Conservation (phyloP, 495 filamentous ascomycete genomes). For the Penicillium alfredii region DNA sequence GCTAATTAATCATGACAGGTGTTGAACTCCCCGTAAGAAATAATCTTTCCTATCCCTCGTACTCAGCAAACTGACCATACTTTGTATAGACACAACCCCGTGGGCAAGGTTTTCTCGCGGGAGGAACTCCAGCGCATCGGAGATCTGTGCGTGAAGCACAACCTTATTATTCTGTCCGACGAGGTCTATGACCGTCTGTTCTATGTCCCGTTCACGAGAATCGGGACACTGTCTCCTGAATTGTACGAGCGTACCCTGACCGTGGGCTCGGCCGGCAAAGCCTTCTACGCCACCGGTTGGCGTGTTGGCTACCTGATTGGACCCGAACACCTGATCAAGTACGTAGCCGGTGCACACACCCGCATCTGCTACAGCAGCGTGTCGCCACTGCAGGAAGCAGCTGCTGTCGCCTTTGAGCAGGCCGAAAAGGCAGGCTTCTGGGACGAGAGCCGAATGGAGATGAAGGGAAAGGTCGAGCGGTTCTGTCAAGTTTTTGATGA, state of each 20-base stretch:
- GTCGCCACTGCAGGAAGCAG: constrained; percentile 89
- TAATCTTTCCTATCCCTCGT: not conserved
- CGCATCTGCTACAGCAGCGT: constrained; percentile 94
- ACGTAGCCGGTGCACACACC: constrained; percentile 88
- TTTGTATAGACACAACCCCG: constrained; percentile 79
- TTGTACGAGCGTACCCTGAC: constrained; percentile 83
- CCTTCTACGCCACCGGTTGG: constrained; percentile 97
- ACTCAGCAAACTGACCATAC: constrained; percentile 1
- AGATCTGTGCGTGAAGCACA: constrained; percentile 83
- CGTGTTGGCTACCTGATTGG: constrained; percentile 94
- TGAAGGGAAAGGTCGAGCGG: constrained; percentile 79
- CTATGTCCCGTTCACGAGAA: constrained; percentile 90
- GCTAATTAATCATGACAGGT: constrained; percentile 29
- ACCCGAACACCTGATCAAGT: constrained; percentile 80
- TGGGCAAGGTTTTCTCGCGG: constrained; percentile 87
- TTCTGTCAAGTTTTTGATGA: constrained; percentile 90
- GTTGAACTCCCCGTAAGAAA: constrained; percentile 39
- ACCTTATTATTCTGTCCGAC: constrained; percentile 92
- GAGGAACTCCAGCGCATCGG: constrained; percentile 82
- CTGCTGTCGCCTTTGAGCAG: constrained; percentile 91
- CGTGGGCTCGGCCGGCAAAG: constrained; percentile 92
- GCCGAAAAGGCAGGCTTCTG: constrained; percentile 83
- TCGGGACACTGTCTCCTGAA: constrained; percentile 82
- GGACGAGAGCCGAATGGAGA: constrained; percentile 75
- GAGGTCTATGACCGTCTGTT: constrained; percentile 95